Evolutionary conservation across 2,329 filamentous ascomycete genomes (phyloP), one percentile per base, ranked within the genome.

Genomic region (Fusarium sp.): DNA sequence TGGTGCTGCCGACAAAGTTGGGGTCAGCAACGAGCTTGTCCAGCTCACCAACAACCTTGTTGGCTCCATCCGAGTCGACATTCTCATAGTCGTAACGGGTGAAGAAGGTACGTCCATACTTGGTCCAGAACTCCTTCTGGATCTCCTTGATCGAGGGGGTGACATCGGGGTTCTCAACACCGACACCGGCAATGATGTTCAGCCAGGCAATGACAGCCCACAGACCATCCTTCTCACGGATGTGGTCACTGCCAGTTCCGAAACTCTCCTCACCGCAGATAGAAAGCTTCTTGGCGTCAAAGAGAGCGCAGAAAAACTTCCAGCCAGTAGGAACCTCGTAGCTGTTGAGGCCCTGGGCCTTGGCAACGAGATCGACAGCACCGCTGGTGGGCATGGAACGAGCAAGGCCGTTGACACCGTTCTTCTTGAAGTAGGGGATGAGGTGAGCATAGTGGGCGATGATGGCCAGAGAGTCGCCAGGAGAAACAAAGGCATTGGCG

Each of bases 221-320:
- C 48, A 99, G 90, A 72, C 97, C 97, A 81, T 99, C 97, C 90
- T 99, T 99, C 88, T 99, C 97, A 78, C 97, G 95, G 81, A 99
- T 98, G 85, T 99, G 97, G 88, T 99, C 98, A 85, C 94, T 97
- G 43, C 97, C 97, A 13, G 97, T 99, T 77, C 97, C 97, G 84
- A 99, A 99, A 75, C 94, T 97, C 89, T 99, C 97, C 86, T 99
- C 97, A 68, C 97, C 97, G 82, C 97, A 99, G 83, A 99, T 99
- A 81, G 97, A 98, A 81, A 98, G 93, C 89, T 97, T 98, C 86
- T 97, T 88, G 76, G 94, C 93, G 81, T 98, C 95, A 80, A 98
- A 98, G 68, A 98, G 90, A 79, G 95, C 95, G 82, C 95, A 98
- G 92, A 98, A 98, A 89, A 98, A 98, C 85, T 98, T 98, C 97